Evolutionary conservation across 179 eudicot species (phyloP), one percentile per base, ranked within the genome.

Genomic region (Carnegiea gigantea): DNA sequence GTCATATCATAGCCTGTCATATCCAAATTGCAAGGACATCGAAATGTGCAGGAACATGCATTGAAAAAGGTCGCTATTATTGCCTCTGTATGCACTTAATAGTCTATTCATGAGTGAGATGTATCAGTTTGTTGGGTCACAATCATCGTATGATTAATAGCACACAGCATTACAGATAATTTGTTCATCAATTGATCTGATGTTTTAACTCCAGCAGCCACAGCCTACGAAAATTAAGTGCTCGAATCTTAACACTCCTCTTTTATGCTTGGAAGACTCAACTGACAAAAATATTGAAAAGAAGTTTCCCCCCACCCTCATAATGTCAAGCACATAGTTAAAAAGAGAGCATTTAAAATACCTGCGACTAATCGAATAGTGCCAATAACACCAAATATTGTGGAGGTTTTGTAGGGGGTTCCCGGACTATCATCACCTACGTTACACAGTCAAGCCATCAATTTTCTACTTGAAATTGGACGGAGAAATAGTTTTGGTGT

Each of bases 361-460:
- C 99, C 99, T 94, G 98, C 86, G 51, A 94, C 93, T 84, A 94
- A 79, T 87, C 92, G 92, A 79, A 95, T 92, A 76, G 97, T 92
- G 86, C 99, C 99, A 79, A 89, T 93, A 18, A 95, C 93, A 75
- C 99, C 99, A 77, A 87, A 94, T 75, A 95, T 88, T n/a, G 83
- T 90, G 48, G 91, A 91, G 77, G 90, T 86, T 84, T 88, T 94
- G 54, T 46, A 81, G 44, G 98, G 90, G 67, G 48, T 80, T 81
- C 82, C 90, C 71, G 82, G 74, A 84, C 49, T 64, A 78, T 83
- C 87, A 81, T 88, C 92, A 89, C 88, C 99, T 94, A 91, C 83
- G 62, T 77, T 77, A 87, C 64, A 46, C 28, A n/a, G 9, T 43
- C 73, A 3, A 3, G 51, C 18, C 53, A 51, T 75, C 77, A 85